Percentiles rank a stretch among this genome's conserved stretches.
Conservation (phyloP, 768 basidiomycete genomes). For the Lanmaoa pseudosensibilis region DNA sequence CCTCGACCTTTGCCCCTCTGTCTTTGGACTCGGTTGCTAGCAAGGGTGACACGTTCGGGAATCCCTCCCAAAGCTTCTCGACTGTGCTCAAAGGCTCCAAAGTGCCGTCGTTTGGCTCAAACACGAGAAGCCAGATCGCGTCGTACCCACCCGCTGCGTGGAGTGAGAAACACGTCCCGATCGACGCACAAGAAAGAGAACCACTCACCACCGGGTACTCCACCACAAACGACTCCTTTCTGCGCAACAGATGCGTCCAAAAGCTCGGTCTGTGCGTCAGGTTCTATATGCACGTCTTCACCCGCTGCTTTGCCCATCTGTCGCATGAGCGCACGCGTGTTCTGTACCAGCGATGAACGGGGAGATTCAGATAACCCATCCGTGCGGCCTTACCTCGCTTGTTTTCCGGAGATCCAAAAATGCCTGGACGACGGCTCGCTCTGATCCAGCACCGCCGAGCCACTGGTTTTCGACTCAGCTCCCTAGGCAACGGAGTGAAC, state of each 20-base stretch:
- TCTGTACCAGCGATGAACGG: slow-evolving; percentile 41
- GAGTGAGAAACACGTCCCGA: not conserved
- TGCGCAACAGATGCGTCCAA: slow-evolving; percentile 74
- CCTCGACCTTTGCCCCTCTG: slow-evolving; percentile 65
- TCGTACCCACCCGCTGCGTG: slow-evolving; percentile 91
- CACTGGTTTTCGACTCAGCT: slow-evolving; percentile 42
- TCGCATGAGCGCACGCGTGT: slow-evolving; percentile 77
- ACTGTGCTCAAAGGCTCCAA: slow-evolving; percentile 58
- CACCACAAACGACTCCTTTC: slow-evolving; percentile 89
- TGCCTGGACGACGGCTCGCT: slow-evolving; percentile 44
- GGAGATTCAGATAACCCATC: not conserved
- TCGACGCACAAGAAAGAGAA: not conserved
- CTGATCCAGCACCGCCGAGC: slow-evolving; percentile 22
- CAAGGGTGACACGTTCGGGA: slow-evolving; percentile 67
- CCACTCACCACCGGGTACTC: slow-evolving; percentile 89
- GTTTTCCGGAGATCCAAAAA: slow-evolving; percentile 59
- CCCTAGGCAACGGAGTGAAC: not conserved
- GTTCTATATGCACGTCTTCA: slow-evolving; percentile 82
- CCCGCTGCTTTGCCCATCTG: slow-evolving; percentile 71
- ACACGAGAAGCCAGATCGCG: slow-evolving; percentile 90
- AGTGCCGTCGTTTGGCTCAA: slow-evolving; percentile 52
- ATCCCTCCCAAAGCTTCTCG: slow-evolving; percentile 67
- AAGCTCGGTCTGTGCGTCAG: slow-evolving; percentile 78
- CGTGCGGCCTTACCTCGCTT: slow-evolving; percentile 49
- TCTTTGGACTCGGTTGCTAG: slow-evolving; percentile 67